Conservation (phyloP, 2,329 filamentous ascomycete species). For the Rhynchosporium graminicola region DNA sequence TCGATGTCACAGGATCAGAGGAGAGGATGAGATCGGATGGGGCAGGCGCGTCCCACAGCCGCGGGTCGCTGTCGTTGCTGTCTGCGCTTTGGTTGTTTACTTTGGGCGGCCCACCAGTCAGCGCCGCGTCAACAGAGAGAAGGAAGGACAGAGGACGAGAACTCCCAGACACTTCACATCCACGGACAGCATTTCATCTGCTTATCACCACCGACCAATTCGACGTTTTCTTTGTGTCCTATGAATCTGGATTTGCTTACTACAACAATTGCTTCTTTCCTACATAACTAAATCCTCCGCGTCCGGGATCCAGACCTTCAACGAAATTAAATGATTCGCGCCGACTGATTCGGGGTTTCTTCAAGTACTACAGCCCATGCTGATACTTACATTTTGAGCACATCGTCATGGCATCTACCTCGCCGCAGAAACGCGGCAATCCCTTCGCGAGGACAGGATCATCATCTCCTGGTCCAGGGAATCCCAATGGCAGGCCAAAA, state of each 20-base stretch:
- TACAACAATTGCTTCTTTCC: background rate
- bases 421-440: constrained; percentile 75
- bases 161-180: background rate
- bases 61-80: background rate
- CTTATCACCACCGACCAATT: background rate
- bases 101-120: constrained; percentile 9
- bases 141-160: background rate
- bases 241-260: constrained; percentile 6
- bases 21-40: background rate
- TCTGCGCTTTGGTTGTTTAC: constrained; percentile 15
- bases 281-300: background rate
- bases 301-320: background rate
- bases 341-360: constrained; percentile 19
- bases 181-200: constrained; percentile 9
- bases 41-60: background rate
- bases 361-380: constrained; percentile 13
- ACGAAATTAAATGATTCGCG: background rate
- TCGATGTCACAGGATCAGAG: background rate
- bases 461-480: constrained; percentile 60
- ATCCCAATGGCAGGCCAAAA: constrained; percentile 63
- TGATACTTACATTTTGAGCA: constrained; percentile 26
- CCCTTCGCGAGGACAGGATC: constrained; percentile 73
- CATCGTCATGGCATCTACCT: constrained; percentile 55
- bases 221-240: background rate
- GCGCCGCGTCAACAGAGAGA: constrained; percentile 11